Conservation (phyloP, 176 grass and related monocot genomes). For the Puccinellia tenuiflora region DNA sequence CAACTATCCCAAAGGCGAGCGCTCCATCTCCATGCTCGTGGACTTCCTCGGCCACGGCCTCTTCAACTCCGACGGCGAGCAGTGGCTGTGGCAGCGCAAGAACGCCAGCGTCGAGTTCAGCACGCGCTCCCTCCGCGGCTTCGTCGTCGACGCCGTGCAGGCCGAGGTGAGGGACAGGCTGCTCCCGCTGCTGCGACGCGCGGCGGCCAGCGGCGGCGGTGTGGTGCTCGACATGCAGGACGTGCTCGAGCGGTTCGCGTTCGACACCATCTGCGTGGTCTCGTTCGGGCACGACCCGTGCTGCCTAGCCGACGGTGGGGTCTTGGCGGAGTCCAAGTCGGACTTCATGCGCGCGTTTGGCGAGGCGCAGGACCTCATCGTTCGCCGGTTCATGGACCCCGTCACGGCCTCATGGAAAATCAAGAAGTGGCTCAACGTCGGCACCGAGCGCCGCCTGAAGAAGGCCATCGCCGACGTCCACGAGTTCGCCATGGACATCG, state of each 20-base stretch:
- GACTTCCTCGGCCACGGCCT: constrained; percentile 30
- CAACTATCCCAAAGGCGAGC: constrained; percentile 19
- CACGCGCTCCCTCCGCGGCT: constrained; percentile 7
- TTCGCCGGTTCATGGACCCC: constrained; percentile 27
- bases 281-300: constrained; percentile 46
- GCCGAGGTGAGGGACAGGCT: constrained; percentile 11
- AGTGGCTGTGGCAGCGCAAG: constrained; percentile 38
- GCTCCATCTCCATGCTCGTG: constrained; percentile 1
- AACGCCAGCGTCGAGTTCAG: constrained; percentile 25
- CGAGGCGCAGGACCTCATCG: constrained; percentile 36
- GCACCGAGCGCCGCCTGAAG: constrained; percentile 24
- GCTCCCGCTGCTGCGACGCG: constrained; percentile 18
- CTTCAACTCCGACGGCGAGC: constrained; percentile 28
- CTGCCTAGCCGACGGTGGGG: constrained; percentile 7
- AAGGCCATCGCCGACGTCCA: constrained; percentile 30
- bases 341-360: constrained; percentile 39
- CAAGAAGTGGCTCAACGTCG: constrained; percentile 49
- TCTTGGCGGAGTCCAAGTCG: neutral
- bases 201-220: neutral
- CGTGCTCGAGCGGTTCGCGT: constrained; percentile 21
- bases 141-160: constrained; percentile 28
- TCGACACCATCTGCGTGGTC: constrained; percentile 65
- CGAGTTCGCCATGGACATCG: constrained; percentile 36
- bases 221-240: neutral
- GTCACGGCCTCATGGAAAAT: constrained; percentile 27